phyloP scores from a whole-genome alignment of 2,329 filamentous ascomycete species.

The Lithohypha guttulata region DNA sequence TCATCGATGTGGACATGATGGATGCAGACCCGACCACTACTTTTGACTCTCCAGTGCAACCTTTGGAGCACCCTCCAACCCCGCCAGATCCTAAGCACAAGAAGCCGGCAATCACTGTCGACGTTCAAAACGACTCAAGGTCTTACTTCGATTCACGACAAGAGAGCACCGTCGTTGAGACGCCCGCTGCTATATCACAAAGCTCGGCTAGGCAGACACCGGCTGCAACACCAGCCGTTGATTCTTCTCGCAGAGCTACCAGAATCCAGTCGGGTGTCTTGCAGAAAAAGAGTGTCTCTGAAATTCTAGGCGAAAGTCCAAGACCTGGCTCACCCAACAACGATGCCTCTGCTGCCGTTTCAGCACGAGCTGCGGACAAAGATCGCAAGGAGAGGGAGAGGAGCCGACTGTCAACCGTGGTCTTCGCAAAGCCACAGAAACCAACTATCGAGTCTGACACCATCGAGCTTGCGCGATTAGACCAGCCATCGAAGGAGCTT shows the following conservation, averaged over 20 bases:
- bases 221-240: constrained; percentile 22
- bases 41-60: constrained; percentile 7
- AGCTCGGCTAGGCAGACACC: constrained; percentile 24
- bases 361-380: constrained; percentile 31
- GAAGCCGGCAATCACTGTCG: constrained; percentile 15
- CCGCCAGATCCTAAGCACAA: constrained; percentile 1
- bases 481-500: constrained; percentile 26
- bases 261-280: constrained; percentile 60
- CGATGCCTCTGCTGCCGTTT: constrained; percentile 24
- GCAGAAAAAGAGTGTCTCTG: constrained; percentile 60
- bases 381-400: constrained; percentile 48
- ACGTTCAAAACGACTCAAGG: constrained; percentile 13
- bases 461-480: constrained; percentile 27
- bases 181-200: constrained; percentile 18
- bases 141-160: constrained; percentile 15
- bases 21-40: constrained; percentile 8
- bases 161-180: constrained; percentile 17
- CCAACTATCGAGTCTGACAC: constrained; percentile 37
- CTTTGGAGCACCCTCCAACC: constrained; percentile 7
- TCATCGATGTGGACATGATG: constrained; percentile 9
- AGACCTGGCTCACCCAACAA: constrained; percentile 26
- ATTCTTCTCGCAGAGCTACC: constrained; percentile 50
- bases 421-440: constrained; percentile 60
- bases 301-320: constrained; percentile 55
- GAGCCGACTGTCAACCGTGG: constrained; percentile 60